Percentiles rank a stretch among this genome's conserved stretches.
Evolutionary conservation across 352 stramenopile species (phyloP).

Genomic region (Phytophthora boehmeriae): DNA sequence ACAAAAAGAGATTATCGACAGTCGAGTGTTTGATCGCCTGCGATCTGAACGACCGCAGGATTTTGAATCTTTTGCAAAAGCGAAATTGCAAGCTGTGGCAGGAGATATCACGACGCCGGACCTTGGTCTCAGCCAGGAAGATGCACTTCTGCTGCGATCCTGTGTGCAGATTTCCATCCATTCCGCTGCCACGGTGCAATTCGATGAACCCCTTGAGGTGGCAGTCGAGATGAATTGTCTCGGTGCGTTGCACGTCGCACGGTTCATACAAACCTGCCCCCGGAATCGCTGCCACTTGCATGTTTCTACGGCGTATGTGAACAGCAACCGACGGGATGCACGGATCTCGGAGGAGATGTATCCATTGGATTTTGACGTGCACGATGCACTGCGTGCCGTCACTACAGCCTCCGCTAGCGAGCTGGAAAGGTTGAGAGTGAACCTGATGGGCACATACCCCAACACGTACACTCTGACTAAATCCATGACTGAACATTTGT

Average conservation of each 20-base stretch:
- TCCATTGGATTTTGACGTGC: constrained; percentile 84
- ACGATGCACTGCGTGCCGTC: constrained; percentile 67
- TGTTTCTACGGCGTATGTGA: constrained; percentile 87
- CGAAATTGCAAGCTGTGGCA: constrained; percentile 67
- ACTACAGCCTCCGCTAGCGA: constrained; percentile 55
- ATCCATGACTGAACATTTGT: constrained; percentile 85
- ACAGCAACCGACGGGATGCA: constrained; percentile 75
- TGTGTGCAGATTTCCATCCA: constrained; percentile 78
- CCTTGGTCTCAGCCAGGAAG: constrained; percentile 57
- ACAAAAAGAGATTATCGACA: constrained; percentile 79
- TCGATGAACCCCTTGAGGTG: constrained; percentile 87
- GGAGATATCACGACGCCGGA: constrained; percentile 73
- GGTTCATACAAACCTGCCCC: constrained; percentile 64
- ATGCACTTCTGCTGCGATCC: constrained; percentile 48
- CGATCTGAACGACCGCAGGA: constrained; percentile 51
- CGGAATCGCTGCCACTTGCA: constrained; percentile 70
- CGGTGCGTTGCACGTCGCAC: constrained; percentile 65
- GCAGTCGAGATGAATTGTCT: constrained; percentile 88
- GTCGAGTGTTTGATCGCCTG: constrained; percentile 75
- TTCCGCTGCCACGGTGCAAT: constrained; percentile 86
- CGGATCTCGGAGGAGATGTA: constrained; percentile 75
- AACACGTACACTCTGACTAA: constrained; percentile 92
- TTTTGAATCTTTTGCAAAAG: constrained; percentile 51
- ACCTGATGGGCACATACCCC: constrained; percentile 87
- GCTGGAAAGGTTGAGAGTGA: constrained; percentile 67